phyloP scores from a whole-genome alignment of 169 alveolate species.

The Plasmodium inui region DNA sequence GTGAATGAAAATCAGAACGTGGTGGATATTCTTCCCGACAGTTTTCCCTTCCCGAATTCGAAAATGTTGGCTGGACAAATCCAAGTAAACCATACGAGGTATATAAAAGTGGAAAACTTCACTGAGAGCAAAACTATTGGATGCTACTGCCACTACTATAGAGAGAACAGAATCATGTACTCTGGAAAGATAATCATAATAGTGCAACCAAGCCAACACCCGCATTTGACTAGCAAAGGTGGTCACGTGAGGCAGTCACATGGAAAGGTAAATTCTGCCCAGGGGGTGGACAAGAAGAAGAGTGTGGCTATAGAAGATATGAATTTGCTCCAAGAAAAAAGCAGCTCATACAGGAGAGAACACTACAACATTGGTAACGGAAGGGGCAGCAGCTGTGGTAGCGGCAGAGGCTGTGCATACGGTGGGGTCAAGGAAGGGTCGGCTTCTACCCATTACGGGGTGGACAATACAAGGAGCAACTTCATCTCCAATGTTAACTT shows the following conservation, averaged over 20 bases:
- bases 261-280: not conserved
- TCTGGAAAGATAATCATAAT: slow-evolving; percentile 34
- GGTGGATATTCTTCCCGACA: slow-evolving; percentile 5
- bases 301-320: not conserved
- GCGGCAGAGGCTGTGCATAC: not conserved
- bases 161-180: slow-evolving; percentile 2
- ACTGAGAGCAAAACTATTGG: not conserved
- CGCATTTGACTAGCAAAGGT: not conserved
- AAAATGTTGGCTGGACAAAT: not conserved
- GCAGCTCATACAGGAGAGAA: not conserved
- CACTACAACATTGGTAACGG: not conserved
- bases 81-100: slow-evolving; percentile 25
- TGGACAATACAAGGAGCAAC: not conserved
- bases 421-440: not conserved
- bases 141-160: slow-evolving; percentile 46
- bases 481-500: not conserved
- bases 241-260: not conserved
- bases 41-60: slow-evolving; percentile 26
- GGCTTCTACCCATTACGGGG: not conserved
- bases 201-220: not conserved
- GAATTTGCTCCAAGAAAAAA: not conserved
- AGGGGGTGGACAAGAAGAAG: not conserved
- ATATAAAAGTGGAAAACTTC: slow-evolving; percentile 3
- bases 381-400: not conserved
- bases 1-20: slow-evolving; percentile 28